Base-by-base conservation (phyloP, 2,329 filamentous ascomycete genomes). In the Fusarium chlamydosporum region DNA sequence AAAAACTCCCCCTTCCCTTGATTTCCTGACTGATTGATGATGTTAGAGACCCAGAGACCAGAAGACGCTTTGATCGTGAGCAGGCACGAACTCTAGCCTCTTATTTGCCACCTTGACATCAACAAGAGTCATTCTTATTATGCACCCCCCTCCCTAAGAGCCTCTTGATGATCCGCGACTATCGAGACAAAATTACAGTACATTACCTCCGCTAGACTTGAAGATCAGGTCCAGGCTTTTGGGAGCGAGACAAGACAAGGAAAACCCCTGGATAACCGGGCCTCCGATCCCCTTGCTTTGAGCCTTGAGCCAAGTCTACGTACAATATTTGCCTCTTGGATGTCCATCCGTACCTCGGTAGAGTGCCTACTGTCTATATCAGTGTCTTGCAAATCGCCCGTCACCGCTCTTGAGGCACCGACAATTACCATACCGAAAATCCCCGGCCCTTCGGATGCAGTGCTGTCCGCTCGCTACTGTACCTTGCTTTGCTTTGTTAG, bases 111-210 rank as follows among this genome's bases (percentile, higher is more conserved):
- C 65, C 23, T 46, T 55, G 57, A 46, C 62, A 42, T 63, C 62
- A 54, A 53, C 35, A 33, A 64, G 48, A 68, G 59, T 68, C 48
- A 54, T 52, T 26, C 18, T 43, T 16, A 29, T 62, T 23, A 69
- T 69, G 66, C 66, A 69, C 66, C 53, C 66, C 47, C 31, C 52
- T 26, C n/a, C 42, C 23, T 37, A 50, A 65, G 27, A 55, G 34
- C 56, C 48, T 56, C 60, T 43, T 51, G 40, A 29, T 9, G 43
- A 41, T 27, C 43, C 45, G 40, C 57, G 29, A 33, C 59, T 59
- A 53, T 62, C 23, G 23, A 55, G 47, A 51, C 42, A 23, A 43
- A 13, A 52, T 38, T n/a, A n/a, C n/a, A n/a, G n/a, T n/a, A n/a
- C n/a, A n/a, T n/a, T 20, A 37, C 33, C 46, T 50, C 33, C 46